phyloP scores from a whole-genome alignment of 371 early-diverging fungal species.

The Lichtheimia ornata region DNA sequence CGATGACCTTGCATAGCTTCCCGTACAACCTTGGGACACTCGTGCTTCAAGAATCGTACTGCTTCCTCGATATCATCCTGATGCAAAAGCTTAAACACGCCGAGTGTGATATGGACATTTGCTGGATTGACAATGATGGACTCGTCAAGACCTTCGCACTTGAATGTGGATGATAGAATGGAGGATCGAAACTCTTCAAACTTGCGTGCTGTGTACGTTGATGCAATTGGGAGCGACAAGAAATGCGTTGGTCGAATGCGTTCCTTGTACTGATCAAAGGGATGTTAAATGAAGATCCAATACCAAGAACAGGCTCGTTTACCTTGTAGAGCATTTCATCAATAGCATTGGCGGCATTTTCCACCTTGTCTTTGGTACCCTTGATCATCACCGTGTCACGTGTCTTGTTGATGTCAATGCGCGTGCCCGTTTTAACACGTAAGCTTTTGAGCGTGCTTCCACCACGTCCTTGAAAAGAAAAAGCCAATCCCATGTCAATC shows the following conservation, averaged over 20 bases:
- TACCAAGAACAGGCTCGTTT: not conserved
- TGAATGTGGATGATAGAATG: conserved; percentile 23
- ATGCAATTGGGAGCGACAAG: conserved; percentile 27
- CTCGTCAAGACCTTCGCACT: conserved; percentile 22
- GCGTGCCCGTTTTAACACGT: conserved; percentile 31
- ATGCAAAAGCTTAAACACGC: conserved; percentile 29
- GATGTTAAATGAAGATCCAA: not conserved
- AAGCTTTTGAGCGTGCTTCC: conserved; percentile 34
- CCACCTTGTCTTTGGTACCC: conserved; percentile 35
- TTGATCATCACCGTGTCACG: conserved; percentile 35
- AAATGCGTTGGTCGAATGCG: conserved; percentile 34
- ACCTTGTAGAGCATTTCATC: conserved; percentile 11
- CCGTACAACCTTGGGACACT: conserved; percentile 15
- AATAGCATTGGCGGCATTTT: conserved; percentile 28
- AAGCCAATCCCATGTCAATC: not conserved
- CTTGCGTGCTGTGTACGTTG: conserved; percentile 20
- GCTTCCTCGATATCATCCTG: conserved; percentile 30
- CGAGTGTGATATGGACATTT: conserved; percentile 41
- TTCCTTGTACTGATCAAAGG: conserved; percentile 3
- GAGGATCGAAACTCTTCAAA: conserved; percentile 27
- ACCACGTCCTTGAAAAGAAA: conserved; percentile 16
- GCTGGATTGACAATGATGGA: conserved; percentile 23
- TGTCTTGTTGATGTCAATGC: conserved; percentile 30
- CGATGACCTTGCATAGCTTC: conserved; percentile 7
- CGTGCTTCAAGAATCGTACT: conserved; percentile 24